Base-by-base conservation (phyloP, 148 eudicot genomes). In the Rhododendron simsii region DNA sequence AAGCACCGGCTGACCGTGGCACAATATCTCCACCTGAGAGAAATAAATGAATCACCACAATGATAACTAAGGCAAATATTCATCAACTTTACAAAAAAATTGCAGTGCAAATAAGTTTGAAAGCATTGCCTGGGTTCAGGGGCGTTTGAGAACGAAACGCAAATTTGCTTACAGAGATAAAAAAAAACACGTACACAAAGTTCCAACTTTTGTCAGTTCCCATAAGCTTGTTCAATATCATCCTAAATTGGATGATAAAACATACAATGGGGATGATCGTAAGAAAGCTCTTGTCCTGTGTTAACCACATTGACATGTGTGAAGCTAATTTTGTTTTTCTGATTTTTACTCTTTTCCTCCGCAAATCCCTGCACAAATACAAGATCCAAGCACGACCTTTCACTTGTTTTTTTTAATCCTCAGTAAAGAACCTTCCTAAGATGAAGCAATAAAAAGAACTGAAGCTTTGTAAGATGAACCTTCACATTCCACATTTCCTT, bases 1-100 rank as follows among this genome's bases (percentile, higher is more conserved):
- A 85, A 91, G 67, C 61, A 96, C 91, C 3, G 95, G 85, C 50
- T 93, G 93, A 77, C 98, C 99, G 85, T 91, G 92, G 88, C 94
- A 95, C 85, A 79, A 88, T 83, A 96, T 85, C 53, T 95, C 95
- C 71, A 96, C 95, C 99, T 96, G 86, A 78, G 85, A 86, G 73
- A 59, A 76, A 23, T 18, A 53, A 8, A 37, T 59, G 75, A 74
- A 80, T 77, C 9, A 84, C 59, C 51, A 16, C 65, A 50, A 74
- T 23, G 37, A 79, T n/a, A 37, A 20, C 4, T 14, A 15, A 16
- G 41, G 28, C 28, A 50, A 7, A 15, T 51, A 51, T 51, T 50
- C 12, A 50, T 20, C 55, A 81, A 55, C 21, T 57, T 57, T 57
- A 15, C 7, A 15, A 23, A 21, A 53, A 55, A 30, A 3, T 10